Evolutionary conservation across 176 grass and related monocot genomes (phyloP).

Genomic region (Bromus sterilis): DNA sequence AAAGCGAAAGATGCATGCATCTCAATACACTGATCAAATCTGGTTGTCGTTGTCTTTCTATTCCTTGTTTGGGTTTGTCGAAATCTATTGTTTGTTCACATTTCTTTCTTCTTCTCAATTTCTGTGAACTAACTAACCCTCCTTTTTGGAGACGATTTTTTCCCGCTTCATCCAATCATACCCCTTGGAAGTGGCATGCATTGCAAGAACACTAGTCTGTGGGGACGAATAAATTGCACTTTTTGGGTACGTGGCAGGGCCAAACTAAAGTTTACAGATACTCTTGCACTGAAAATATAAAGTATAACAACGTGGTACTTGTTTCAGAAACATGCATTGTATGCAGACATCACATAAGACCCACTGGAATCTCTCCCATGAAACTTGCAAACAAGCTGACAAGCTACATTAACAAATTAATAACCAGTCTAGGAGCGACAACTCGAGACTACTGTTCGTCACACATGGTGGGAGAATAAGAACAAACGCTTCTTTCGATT

Average conservation of each 20-base stretch:
- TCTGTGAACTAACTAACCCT: background rate
- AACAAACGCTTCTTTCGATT: constrained; percentile 32
- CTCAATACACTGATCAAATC: constrained; percentile 11
- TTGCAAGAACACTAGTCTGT: background rate
- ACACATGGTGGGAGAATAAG: constrained; percentile 26
- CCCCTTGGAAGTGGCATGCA: background rate
- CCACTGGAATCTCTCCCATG: constrained; percentile 14
- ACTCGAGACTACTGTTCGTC: constrained; percentile 28
- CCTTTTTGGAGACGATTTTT: background rate
- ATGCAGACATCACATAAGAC: background rate
- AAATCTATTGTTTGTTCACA: background rate
- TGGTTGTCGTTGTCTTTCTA: background rate
- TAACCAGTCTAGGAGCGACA: constrained; percentile 3
- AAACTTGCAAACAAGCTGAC: constrained; percentile 11
- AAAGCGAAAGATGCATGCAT: constrained; percentile 39
- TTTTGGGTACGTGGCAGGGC: background rate
- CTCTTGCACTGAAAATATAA: background rate
- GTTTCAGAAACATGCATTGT: background rate
- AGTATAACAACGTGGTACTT: constrained; percentile 9
- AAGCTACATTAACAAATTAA: constrained; percentile 15
- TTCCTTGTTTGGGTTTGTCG: background rate
- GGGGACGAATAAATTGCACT: background rate
- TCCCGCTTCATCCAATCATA: background rate
- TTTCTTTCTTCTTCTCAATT: background rate
- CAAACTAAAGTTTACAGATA: background rate